Conservation (phyloP, 257 asterid species). For the Plectranthus barbatus region DNA sequence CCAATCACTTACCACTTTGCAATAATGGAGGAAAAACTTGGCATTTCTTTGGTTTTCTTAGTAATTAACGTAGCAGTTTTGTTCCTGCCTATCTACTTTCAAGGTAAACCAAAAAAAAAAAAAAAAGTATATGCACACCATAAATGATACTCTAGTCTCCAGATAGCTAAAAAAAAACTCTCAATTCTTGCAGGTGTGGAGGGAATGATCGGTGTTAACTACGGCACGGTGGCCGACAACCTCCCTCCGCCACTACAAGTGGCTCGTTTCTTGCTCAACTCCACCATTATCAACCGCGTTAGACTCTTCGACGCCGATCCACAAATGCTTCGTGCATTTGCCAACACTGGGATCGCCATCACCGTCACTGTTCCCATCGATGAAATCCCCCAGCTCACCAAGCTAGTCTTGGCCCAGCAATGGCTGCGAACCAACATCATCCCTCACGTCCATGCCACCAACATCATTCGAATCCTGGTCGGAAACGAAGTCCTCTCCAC, state of each 20-base stretch:
- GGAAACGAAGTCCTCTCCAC: slow-evolving; percentile 62
- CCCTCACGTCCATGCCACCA: slow-evolving; percentile 39
- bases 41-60: background rate
- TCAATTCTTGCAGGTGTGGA: slow-evolving; percentile 29
- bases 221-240: slow-evolving; percentile 30
- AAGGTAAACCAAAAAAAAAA: too few species aligned
- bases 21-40: slow-evolving; percentile 15
- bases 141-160: too few species aligned
- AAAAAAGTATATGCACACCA: too few species aligned
- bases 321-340: slow-evolving; percentile 47
- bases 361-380: slow-evolving; percentile 44
- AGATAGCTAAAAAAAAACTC: too few species aligned
- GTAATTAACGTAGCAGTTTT: too few species aligned
- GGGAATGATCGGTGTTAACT: slow-evolving; percentile 37
- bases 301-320: slow-evolving; percentile 51
- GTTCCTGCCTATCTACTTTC: too few species aligned
- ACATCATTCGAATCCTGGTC: slow-evolving; percentile 48
- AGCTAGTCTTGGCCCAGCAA: slow-evolving; percentile 30
- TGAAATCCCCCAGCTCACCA: slow-evolving; percentile 38
- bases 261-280: slow-evolving; percentile 37
- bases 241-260: slow-evolving; percentile 59
- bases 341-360: slow-evolving; percentile 42
- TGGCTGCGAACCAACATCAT: slow-evolving; percentile 41
- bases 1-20: background rate
- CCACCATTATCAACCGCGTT: slow-evolving; percentile 50